phyloP scores from a whole-genome alignment of 208 protist genomes.

The Balamuthia mandrillaris region DNA sequence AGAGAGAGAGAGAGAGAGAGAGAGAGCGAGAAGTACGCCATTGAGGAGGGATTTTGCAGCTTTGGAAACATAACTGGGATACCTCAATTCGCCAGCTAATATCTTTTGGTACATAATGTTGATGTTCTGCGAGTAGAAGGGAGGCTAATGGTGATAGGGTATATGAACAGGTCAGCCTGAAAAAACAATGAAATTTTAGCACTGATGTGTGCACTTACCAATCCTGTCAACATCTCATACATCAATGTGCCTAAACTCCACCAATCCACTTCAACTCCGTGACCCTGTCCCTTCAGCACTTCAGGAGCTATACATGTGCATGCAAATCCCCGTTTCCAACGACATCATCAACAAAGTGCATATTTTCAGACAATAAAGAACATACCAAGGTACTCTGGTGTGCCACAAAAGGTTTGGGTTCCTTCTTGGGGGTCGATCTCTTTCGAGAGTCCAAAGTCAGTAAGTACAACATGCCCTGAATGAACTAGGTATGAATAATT shows the following conservation, averaged over 20 bases:
- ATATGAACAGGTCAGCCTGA: not conserved
- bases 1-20: too few species aligned
- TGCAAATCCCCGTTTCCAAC: not conserved
- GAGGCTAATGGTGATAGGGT: too few species aligned
- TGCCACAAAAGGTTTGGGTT: constrained; percentile 75
- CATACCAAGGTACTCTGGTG: constrained; percentile 72
- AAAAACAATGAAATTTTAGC: too few species aligned
- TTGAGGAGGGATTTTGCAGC: constrained; percentile 46
- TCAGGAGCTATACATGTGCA: constrained; percentile 55
- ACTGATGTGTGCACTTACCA: constrained; percentile 42
- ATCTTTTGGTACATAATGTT: constrained; percentile 68
- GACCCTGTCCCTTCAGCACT: constrained; percentile 64
- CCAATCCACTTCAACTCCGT: constrained; percentile 79
- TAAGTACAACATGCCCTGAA: constrained; percentile 70
- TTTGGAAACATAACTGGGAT: constrained; percentile 42
- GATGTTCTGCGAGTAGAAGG: constrained; percentile 60
- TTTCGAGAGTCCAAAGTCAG: constrained; percentile 77
- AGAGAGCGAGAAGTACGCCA: not conserved
- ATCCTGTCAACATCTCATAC: constrained; percentile 78
- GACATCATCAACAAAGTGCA: not conserved
- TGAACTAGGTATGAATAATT: too few species aligned
- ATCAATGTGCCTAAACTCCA: constrained; percentile 77
- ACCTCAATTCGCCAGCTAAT: constrained; percentile 44
- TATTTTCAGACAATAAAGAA: not conserved
- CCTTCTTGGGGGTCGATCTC: constrained; percentile 45